phyloP scores from a whole-genome alignment of 2,329 filamentous ascomycete species.

The Aspergillus alliaceus region DNA sequence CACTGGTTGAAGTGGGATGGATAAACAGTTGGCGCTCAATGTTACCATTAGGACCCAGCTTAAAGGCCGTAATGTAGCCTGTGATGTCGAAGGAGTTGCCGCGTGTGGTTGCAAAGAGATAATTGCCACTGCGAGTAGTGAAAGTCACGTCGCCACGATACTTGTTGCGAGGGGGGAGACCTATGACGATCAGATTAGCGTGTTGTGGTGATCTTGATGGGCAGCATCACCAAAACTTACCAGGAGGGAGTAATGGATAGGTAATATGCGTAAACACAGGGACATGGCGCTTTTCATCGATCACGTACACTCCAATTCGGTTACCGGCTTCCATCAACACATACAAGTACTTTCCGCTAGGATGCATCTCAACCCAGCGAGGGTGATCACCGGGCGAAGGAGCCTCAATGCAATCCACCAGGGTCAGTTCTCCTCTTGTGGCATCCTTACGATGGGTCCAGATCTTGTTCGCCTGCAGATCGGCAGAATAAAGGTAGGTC shows the following conservation, averaged over 20 bases:
- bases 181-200: conserved; percentile 15
- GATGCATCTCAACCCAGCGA: conserved; percentile 84
- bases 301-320: conserved; percentile 75
- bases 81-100: conserved; percentile 74
- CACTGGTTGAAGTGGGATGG: conserved; percentile 81
- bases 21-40: conserved; percentile 78
- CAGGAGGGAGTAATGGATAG: conserved; percentile 78
- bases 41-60: conserved; percentile 65
- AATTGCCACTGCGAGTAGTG: conserved; percentile 65
- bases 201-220: background rate
- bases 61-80: conserved; percentile 81
- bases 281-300: conserved; percentile 70
- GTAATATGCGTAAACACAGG: conserved; percentile 76
- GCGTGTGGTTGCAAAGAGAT: conserved; percentile 83
- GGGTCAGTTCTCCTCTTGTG: conserved; percentile 60
- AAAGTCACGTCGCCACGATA: conserved; percentile 86
- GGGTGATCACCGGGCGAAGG: conserved; percentile 74
- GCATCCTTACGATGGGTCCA: conserved; percentile 78
- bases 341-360: conserved; percentile 75
- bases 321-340: conserved; percentile 90
- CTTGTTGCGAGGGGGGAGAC: conserved; percentile 50
- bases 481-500: conserved; percentile 50
- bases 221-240: conserved; percentile 43
- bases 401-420: conserved; percentile 72
- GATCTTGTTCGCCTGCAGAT: conserved; percentile 54